Conservation (phyloP, 2,329 filamentous ascomycete genomes). For the Fusarium torulosum region DNA sequence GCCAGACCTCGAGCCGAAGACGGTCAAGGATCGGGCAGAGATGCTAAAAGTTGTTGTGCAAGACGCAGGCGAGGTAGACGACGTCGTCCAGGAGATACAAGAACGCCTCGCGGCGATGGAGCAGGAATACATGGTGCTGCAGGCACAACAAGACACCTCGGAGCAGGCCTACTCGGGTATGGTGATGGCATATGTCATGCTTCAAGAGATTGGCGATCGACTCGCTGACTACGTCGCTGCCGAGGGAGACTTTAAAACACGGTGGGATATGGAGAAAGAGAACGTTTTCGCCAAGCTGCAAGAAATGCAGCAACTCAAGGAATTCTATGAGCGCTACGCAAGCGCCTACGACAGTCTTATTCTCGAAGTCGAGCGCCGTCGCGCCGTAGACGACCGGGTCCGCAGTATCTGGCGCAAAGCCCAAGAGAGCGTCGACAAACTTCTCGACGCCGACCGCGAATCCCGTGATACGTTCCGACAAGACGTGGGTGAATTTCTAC, state of each 20-base stretch:
- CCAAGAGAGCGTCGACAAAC: slow-evolving; percentile 78
- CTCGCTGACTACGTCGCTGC: slow-evolving; percentile 75
- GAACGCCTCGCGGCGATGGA: slow-evolving; percentile 85
- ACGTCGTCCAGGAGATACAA: slow-evolving; percentile 77
- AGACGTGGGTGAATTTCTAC: slow-evolving; percentile 87
- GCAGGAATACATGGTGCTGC: slow-evolving; percentile 72
- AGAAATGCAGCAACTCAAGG: slow-evolving; percentile 80
- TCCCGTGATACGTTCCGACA: slow-evolving; percentile 83
- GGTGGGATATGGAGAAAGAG: slow-evolving; percentile 81
- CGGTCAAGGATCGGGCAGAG: slow-evolving; percentile 79
- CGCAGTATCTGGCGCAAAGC: slow-evolving; percentile 81
- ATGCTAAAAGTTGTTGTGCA: slow-evolving; percentile 85
- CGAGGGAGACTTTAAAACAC: slow-evolving; percentile 70
- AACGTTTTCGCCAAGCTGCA: slow-evolving; percentile 76
- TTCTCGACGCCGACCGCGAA: slow-evolving; percentile 78
- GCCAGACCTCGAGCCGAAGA: slow-evolving; percentile 74
- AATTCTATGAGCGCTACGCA: slow-evolving; percentile 90
- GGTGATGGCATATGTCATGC: slow-evolving; percentile 71
- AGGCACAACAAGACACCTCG: slow-evolving; percentile 68
- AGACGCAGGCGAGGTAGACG: slow-evolving; percentile 76
- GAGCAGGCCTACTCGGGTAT: slow-evolving; percentile 67
- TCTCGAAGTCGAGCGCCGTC: slow-evolving; percentile 83
- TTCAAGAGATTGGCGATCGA: slow-evolving; percentile 76
- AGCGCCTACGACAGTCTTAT: slow-evolving; percentile 87
- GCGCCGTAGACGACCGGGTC: slow-evolving; percentile 78